phyloP scores from a whole-genome alignment of 768 basidiomycete species.

The Mycena amicta region DNA sequence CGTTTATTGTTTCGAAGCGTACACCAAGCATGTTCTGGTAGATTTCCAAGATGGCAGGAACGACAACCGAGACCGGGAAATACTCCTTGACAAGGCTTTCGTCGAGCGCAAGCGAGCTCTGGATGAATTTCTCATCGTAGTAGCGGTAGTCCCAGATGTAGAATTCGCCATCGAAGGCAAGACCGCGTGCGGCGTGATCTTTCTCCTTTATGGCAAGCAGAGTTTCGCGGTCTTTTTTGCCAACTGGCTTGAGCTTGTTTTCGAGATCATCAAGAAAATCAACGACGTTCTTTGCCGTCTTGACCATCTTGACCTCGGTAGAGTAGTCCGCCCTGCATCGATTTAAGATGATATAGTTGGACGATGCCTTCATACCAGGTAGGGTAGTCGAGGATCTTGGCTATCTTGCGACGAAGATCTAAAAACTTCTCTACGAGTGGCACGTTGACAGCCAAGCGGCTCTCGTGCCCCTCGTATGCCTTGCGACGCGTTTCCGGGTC shows the following conservation, averaged over 20 bases:
- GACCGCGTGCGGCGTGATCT: constrained; percentile 61
- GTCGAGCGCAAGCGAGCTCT: constrained; percentile 69
- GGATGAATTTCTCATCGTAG: constrained; percentile 67
- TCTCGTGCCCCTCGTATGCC: constrained; percentile 71
- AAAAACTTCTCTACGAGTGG: constrained; percentile 70
- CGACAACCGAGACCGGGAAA: constrained; percentile 84
- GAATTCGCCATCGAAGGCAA: constrained; percentile 72
- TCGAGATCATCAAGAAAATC: constrained; percentile 79
- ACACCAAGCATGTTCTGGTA: constrained; percentile 85
- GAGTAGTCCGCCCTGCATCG: constrained; percentile 67
- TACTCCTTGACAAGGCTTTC: constrained; percentile 84
- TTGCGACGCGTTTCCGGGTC: constrained; percentile 66
- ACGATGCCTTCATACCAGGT: constrained; percentile 51
- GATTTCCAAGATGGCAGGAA: constrained; percentile 79
- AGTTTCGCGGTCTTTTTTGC: constrained; percentile 61
- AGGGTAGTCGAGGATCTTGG: constrained; percentile 67
- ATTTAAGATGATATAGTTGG: background rate
- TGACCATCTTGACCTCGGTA: constrained; percentile 87
- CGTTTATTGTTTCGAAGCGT: constrained; percentile 64
- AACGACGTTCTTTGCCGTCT: constrained; percentile 61
- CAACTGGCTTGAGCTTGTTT: constrained; percentile 72
- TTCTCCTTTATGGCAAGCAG: constrained; percentile 76
- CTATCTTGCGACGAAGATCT: constrained; percentile 69
- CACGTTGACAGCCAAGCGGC: constrained; percentile 67
- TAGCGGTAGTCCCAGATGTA: constrained; percentile 87